phyloP scores from a whole-genome alignment of 306 rosid genomes.

The Dryas octopetala region DNA sequence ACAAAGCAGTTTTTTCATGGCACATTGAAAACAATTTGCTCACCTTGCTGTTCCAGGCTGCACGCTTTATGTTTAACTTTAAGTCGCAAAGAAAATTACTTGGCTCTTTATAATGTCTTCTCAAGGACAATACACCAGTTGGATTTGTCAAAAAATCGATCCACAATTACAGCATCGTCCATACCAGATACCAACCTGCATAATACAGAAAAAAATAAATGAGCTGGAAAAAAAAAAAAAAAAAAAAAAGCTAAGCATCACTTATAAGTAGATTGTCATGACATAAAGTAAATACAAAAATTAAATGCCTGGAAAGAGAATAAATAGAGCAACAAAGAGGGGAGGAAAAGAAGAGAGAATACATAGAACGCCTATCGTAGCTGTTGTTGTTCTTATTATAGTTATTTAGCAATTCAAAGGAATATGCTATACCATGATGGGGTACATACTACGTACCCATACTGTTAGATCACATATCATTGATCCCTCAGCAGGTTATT shows the following conservation, averaged over 20 bases:
- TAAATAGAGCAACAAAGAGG: too few species aligned
- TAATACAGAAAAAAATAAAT: constrained; percentile 3
- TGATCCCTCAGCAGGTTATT: background rate
- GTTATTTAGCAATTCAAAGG: too few species aligned
- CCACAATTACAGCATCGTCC: constrained; percentile 63
- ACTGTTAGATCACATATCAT: too few species aligned
- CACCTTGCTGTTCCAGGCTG: constrained; percentile 11
- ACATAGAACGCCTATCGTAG: too few species aligned
- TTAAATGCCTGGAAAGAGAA: too few species aligned
- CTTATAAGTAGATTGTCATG: background rate
- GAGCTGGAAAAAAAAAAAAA: background rate
- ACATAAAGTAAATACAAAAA: background rate
- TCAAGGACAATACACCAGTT: constrained; percentile 92
- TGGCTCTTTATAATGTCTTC: constrained; percentile 45
- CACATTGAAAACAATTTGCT: constrained; percentile 16
- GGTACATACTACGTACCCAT: too few species aligned
- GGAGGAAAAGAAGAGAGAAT: too few species aligned
- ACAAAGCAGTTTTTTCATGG: background rate
- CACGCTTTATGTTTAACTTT: background rate
- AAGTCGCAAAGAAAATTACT: background rate
- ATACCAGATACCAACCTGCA: constrained; percentile 74
- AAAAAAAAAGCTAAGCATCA: background rate
- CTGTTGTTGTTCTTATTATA: too few species aligned
- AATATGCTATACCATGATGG: too few species aligned
- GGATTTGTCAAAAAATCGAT: constrained; percentile 84